Evolutionary conservation across 495 filamentous ascomycete species (phyloP), one percentile per base, ranked within the genome.

Genomic region (Aspergillus cavernicola): DNA sequence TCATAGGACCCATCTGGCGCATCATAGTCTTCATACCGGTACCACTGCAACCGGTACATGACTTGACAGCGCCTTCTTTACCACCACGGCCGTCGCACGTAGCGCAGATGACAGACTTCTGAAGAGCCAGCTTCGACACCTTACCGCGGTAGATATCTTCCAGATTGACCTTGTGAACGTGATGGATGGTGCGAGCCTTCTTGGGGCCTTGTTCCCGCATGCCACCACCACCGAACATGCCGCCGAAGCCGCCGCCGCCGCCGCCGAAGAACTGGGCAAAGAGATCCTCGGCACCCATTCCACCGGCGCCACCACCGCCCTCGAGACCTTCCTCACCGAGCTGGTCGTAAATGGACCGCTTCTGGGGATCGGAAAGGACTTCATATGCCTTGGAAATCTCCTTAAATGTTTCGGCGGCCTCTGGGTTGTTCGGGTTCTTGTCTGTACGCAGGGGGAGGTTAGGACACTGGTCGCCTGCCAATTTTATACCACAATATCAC

Each of bases 1-100:
- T 97, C 93, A 99, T 99, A 46, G 93, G 93, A 45, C 95, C 93
- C 92, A 97, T 97, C 79, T 97, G 95, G 62, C 93, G 88, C 93
- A 97, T 97, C 92, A 99, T 97, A 18, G 88, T 96, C 85, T 97
- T 97, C 89, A 96, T 95, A 72, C 93, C 95, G 55, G 84, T 80
- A 61, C 93, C 93, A 55, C 95, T 89, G 70, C 93, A 99, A 56
- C 87, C 86, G 24, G 82, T 65, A 76, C 93, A 99, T 57, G 86
- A 87, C 75, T 88, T 90, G 60, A 97, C 92, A 13, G 95, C 88
- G 53, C 93, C 93, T 51, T 99, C 93, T 76, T 97, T 97, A 35
- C 95, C 95, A 66, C 93, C 93, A 57, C 92, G 89, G 39, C 93
- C 93, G 49, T 95, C 90, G 71, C 93, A 99, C 68, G 89, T 89